A percentile compares a stretch with the other conserved stretches of the same genome.
Evolutionary conservation across 202 grass and related monocot species (phyloP).

Genomic region (Setaria viridis): DNA sequence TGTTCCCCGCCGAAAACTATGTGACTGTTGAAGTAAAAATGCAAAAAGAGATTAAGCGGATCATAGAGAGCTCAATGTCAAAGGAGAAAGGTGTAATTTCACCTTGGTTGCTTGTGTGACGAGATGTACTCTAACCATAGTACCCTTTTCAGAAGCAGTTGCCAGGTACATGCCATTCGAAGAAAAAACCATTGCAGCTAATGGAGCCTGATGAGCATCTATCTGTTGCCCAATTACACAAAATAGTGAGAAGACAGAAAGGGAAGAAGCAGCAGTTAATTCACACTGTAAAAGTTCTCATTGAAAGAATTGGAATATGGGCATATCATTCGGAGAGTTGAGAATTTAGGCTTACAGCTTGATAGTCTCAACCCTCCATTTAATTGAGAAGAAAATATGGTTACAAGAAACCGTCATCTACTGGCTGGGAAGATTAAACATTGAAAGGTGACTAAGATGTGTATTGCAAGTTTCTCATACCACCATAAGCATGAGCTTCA

Average conservation of each 20-base stretch:
- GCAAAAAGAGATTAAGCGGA: constrained; percentile 34
- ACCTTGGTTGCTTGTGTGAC: constrained; percentile 91
- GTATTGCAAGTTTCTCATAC: constrained; percentile 1
- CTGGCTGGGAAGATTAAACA: not conserved
- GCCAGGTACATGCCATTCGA: constrained; percentile 84
- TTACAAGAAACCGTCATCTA: not conserved
- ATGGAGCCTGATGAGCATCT: constrained; percentile 83
- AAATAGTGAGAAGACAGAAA: constrained; percentile 9
- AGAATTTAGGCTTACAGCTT: constrained; percentile 13
- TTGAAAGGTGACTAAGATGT: constrained; percentile 18
- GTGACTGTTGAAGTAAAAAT: constrained; percentile 59
- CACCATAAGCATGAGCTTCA: not conserved
- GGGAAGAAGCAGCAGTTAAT: not conserved
- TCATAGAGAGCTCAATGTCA: not conserved
- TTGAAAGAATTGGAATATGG: not conserved
- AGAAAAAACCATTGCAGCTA: constrained; percentile 86
- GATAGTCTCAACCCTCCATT: constrained; percentile 4
- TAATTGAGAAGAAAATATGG: not conserved
- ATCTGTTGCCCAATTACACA: constrained; percentile 66
- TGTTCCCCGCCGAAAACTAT: constrained; percentile 91
- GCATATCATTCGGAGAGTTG: not conserved
- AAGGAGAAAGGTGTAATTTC: constrained; percentile 19
- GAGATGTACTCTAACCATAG: constrained; percentile 89
- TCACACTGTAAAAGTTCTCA: constrained; percentile 15
- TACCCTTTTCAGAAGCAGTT: constrained; percentile 95